These are phyloP conservation scores for Coniochaeta pulveracea DNA, from an alignment of 2,329 filamentous ascomycete genomes.

Conservation along the genomic window DNA sequence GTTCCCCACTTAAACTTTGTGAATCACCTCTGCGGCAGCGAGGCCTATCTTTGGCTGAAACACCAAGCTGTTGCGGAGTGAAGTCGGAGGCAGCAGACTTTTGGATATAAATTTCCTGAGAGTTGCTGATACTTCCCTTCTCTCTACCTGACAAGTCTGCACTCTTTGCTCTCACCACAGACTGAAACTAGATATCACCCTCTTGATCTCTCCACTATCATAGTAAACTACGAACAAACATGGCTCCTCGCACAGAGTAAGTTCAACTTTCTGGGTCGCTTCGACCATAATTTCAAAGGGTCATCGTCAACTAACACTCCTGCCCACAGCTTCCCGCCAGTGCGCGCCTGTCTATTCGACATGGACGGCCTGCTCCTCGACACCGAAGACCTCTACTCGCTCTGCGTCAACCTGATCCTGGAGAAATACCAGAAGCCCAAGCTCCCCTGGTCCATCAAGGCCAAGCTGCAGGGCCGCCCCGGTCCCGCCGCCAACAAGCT, in stretches of 20 bases:
- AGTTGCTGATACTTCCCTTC: too few species aligned
- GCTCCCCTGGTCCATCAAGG: conserved; percentile 92
- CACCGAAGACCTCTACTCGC: conserved; percentile 81
- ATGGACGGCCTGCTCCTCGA: conserved; percentile 97
- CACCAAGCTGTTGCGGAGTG: too few species aligned
- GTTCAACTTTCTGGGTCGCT: conserved; percentile 7
- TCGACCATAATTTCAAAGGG: background rate
- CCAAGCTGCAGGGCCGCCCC: conserved; percentile 58
- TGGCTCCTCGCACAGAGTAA: conserved; percentile 21
- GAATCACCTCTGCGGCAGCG: too few species aligned
- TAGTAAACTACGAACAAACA: too few species aligned
- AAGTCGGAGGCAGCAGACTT: too few species aligned
- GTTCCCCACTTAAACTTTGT: too few species aligned
- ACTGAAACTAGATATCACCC: too few species aligned
- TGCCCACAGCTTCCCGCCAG: conserved; percentile 53
- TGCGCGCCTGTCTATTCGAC: conserved; percentile 92
- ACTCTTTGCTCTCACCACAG: too few species aligned
- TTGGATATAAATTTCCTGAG: too few species aligned
- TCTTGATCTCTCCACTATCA: too few species aligned
- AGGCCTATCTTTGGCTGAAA: too few species aligned
- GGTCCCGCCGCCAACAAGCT: conserved; percentile 40
- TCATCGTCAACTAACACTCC: conserved; percentile 8
- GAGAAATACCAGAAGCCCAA: conserved; percentile 58
- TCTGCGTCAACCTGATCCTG: conserved; percentile 73
- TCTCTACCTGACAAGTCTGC: too few species aligned